A percentile compares a stretch with the other conserved stretches of the same genome.
These are phyloP conservation scores for Fagus crenata DNA, from an alignment of 306 rosid species.

Conservation along the genomic window DNA sequence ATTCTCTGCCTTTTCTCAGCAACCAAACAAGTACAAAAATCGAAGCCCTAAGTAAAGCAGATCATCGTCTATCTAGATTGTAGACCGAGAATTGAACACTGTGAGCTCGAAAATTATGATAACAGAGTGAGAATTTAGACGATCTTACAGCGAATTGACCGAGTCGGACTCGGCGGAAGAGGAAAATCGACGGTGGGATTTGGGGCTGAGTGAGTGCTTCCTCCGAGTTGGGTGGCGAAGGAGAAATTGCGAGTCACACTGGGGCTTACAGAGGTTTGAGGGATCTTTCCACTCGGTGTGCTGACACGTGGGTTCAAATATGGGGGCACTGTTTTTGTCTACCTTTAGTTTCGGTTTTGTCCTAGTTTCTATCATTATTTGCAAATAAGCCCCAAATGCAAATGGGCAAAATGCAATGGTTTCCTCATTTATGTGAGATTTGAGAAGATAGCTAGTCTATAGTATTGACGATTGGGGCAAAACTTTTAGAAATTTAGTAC, in stretches of 20 bases:
- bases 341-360: background rate
- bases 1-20: background rate
- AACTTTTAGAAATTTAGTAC: too few relatives aligned
- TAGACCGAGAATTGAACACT: conserved; percentile 1
- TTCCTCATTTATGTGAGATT: too few relatives aligned
- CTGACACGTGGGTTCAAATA: conserved; percentile 37
- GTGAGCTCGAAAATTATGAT: background rate
- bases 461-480: too few relatives aligned
- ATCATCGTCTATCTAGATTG: background rate
- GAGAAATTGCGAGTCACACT: conserved; percentile 32
- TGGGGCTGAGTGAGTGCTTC: conserved; percentile 15
- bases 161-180: conserved; percentile 25
- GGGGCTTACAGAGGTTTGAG: conserved; percentile 29
- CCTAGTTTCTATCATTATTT: background rate
- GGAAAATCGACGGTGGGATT: conserved; percentile 25
- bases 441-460: too few relatives aligned
- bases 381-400: background rate
- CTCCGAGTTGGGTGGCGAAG: conserved; percentile 23
- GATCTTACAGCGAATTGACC: conserved; percentile 32
- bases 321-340: conserved; percentile 8
- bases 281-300: conserved; percentile 21
- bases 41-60: conserved; percentile 15
- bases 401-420: too few relatives aligned
- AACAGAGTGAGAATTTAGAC: background rate
- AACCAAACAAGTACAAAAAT: conserved; percentile 3